These are phyloP conservation scores for Coemansia linderi DNA, from an alignment of 371 early-diverging fungal genomes.

Conservation along the genomic window DNA sequence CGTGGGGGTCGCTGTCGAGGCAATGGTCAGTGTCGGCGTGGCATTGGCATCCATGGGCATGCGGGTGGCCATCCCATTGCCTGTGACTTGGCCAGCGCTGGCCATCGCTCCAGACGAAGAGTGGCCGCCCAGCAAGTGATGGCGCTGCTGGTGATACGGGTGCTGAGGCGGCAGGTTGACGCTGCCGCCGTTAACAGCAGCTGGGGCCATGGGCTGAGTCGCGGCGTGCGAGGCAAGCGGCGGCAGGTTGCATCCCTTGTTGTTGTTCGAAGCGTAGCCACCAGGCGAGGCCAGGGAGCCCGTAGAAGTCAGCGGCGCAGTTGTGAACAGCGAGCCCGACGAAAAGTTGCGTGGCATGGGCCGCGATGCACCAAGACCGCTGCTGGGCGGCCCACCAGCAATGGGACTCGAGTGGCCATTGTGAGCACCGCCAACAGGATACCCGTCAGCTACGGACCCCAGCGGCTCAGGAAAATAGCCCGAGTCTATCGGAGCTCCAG, in stretches of 20 bases:
- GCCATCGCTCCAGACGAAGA: conserved; percentile 1
- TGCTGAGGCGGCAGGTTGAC: conserved; percentile 18
- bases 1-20: conserved; percentile 48
- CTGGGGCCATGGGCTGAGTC: background rate
- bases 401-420: conserved; percentile 26
- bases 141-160: conserved; percentile 38
- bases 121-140: conserved; percentile 17
- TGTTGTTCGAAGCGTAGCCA: conserved; percentile 18
- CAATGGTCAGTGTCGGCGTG: conserved; percentile 46
- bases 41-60: conserved; percentile 40
- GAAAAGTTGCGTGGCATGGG: conserved; percentile 26
- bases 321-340: conserved; percentile 20
- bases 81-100: background rate
- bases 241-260: conserved; percentile 41
- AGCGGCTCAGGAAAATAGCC: conserved; percentile 43
- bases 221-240: conserved; percentile 20
- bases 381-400: conserved; percentile 5
- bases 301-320: background rate
- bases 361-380: conserved; percentile 8
- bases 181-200: background rate
- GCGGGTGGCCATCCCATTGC: conserved; percentile 11
- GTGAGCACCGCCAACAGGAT: conserved; percentile 4
- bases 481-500: conserved; percentile 36
- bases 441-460: conserved; percentile 13
- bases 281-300: conserved; percentile 8